Evolutionary conservation across 371 early-diverging fungal genomes (phyloP), one percentile per base, ranked within the genome.

Genomic region (Choanephora cucurbitarum): DNA sequence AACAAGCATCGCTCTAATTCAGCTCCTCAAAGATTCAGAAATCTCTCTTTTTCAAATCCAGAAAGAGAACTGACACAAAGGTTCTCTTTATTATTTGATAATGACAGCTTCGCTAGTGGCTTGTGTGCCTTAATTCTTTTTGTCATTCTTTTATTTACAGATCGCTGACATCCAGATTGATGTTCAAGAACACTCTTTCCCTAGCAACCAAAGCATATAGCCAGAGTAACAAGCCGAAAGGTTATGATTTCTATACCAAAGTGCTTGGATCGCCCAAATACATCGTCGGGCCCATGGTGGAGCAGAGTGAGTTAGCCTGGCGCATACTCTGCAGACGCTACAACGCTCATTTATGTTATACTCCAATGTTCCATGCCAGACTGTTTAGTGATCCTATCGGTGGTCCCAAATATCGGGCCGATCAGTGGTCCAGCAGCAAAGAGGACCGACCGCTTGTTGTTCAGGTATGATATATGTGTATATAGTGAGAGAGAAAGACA

Each of bases 311-410:
- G 60, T 75, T 85, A 44, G 91, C 97, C 0, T 99, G 95, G 94
- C 79, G 99, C 24, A 81, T 91, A 19, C 83, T 99, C 14, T 85
- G 91, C 15, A 70, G 91, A 33, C 74, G 87, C 21, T 92, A 97
- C 73, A 91, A 89, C 21, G 94, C 97, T 0, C 81, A 98, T 15
- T 72, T 98, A 5, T 94, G 95, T 70, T 99, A 93, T 68, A 98
- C 98, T 11, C 99, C 99, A 55, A 99, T 99, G 99, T 89, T 98
- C 60, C 92, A 99, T 60, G 92, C 94, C 19, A 82, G 79, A 42
- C 60, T 89, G 46, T 96, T 95, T 67, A 59, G 70, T 31, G 85
- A 86, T 21, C 75, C 73, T 21, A 66, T 58, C 40, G 82, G 77
- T 47, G 70, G 70, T 1, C 63, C 66, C 44, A 70, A 66, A 19